phyloP scores from a whole-genome alignment of 2,329 filamentous ascomycete species.

The Penicillium carneum region DNA sequence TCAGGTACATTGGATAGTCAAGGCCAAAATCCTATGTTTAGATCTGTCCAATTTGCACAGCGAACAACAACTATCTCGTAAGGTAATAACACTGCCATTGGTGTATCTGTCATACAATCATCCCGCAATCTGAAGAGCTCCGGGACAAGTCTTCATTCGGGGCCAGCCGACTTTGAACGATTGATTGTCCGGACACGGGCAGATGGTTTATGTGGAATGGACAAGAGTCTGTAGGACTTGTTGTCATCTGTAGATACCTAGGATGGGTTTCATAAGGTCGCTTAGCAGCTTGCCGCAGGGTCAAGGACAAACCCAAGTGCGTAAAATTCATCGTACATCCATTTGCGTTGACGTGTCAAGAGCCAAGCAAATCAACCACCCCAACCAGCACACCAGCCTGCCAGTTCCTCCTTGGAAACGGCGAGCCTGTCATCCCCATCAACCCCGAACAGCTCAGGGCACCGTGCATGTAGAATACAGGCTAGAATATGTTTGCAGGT shows the following conservation, averaged over 20 bases:
- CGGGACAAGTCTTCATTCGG: neutral
- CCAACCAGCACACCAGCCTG: conserved; percentile 68
- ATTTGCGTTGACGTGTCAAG: conserved; percentile 6
- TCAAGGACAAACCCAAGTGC: neutral
- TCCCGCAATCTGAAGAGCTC: neutral
- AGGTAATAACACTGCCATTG: neutral
- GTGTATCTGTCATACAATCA: neutral
- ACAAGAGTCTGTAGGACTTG: neutral
- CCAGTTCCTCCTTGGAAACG: conserved; percentile 71
- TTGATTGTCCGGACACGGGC: neutral
- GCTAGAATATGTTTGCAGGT: conserved; percentile 91
- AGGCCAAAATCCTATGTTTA: conserved; percentile 18
- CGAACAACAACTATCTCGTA: too few relatives aligned
- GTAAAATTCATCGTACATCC: neutral
- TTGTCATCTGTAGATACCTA: neutral
- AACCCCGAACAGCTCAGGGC: conserved; percentile 62
- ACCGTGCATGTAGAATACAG: conserved; percentile 75
- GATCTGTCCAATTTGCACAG: neutral
- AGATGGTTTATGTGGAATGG: neutral
- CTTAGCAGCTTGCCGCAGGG: neutral
- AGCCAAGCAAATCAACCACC: conserved; percentile 38
- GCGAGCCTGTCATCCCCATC: conserved; percentile 62
- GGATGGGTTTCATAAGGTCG: neutral
- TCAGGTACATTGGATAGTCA: conserved; percentile 29
- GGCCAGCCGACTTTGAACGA: neutral